Base-by-base conservation (phyloP, 441 rosid species). In the Geranium incanum region DNA sequence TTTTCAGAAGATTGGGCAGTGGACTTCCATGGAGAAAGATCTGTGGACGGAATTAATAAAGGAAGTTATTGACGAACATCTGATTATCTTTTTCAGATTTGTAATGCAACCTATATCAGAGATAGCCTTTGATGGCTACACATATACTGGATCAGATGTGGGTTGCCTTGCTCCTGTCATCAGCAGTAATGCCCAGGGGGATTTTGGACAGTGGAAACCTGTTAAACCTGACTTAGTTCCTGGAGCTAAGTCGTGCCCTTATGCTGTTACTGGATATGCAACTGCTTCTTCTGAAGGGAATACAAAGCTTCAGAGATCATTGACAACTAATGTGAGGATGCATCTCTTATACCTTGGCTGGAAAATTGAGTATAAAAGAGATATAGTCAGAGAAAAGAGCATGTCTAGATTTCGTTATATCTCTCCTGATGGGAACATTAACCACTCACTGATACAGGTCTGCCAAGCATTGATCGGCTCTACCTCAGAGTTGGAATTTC, bases 301-400 rank as follows among this genome's bases (percentile, higher is more conserved):
- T 8, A 18, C 19, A 62, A 57, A 37, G 62, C 4, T 19, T 15
- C 36, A 3, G 28, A 18, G 12, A 28, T n/a, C 77, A 67, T 43
- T 74, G 8, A 67, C 39, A 37, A 12, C 19, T 57, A 74, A 78
- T 71, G 80, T 80, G 64, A 81, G 76, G 74, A 88, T 81, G 75
- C 96, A 93, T 82, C 88, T 93, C 77, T 78, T 70, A 39, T 71
- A 83, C 77, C 70, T 80, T 69, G 84, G 85, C 45, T 91, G 97
- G 98, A 74, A 77, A 73, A 79, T 85, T 48, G 86, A 86, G 55
- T 79, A 37, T 62, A 65, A 5, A 55, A 78, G 39, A 64, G 81
- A 72, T 21, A 71, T 70, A 13, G 11, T 3, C 39, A 39, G 36
- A 60, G 36, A 4, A 3, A 60, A 60, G 66, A 13, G 1, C 6